Base-by-base conservation (phyloP, 177 flowering plant species). In the Telopea speciosissima region DNA sequence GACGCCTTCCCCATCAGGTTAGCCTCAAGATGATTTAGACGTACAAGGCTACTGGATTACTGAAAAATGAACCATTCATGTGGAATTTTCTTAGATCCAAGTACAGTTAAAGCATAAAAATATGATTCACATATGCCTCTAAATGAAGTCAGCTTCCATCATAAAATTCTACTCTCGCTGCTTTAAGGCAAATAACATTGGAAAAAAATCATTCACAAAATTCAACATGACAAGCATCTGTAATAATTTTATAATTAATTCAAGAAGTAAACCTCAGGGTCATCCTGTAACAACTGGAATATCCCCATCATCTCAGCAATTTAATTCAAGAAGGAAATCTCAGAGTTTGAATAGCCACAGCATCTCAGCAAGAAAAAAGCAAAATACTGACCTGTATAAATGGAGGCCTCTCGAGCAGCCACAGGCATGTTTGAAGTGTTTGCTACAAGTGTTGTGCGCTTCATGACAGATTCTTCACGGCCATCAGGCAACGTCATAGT, bases 401-500 rank as follows among this genome's bases (percentile, higher is more conserved):
- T 96, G 73, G 99, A 96, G 72, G 99, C 99, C 81, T 96, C 98
- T 72, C 99, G 92, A 75, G 99, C 99, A 87, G 99, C 99, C 89
- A 96, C 99, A 70, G 99, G 99, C 99, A 96, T 96, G 78, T 96
- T 96, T 63, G 99, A 96, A 69, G 99, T 96, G 83, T 96, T 96
- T 62, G 99, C 99, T 54, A 96, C 99, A 75, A 96, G 97, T 65
- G 99, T 96, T 24, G 99, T 96, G 24, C 99, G 97, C 84, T 96
- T 96, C 99, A 96, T 96, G 72, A 96, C 99, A 81, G 99, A 96
- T 82, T 96, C 99, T 84, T 96, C 99, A 81, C 99, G 96, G 61
- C 99, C 99, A 86, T 96, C 99, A 84, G 99, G 99, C 75, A 96
- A 79, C 69, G 99, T 96, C 99, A 96, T 96, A 62, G 99, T 96